A percentile compares a stretch with the other conserved stretches of the same genome.
Conservation (phyloP, 2,329 filamentous ascomycete species). For the Hymenoscyphus salicellus region DNA sequence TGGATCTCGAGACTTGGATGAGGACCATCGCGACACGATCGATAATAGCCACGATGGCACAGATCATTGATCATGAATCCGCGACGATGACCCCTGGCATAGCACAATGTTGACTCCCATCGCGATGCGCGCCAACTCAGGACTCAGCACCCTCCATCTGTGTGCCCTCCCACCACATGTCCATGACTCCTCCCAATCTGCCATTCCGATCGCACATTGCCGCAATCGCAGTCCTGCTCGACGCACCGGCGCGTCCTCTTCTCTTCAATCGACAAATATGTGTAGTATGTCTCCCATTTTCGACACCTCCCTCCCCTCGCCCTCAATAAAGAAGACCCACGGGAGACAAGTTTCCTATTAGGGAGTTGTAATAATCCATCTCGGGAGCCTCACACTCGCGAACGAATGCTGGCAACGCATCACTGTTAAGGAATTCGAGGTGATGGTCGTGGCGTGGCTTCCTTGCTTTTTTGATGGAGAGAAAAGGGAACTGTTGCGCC, state of each 20-base stretch:
- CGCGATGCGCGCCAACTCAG: background rate
- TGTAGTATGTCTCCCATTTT: slow-evolving; percentile 60
- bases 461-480: slow-evolving; percentile 59
- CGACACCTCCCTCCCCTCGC: slow-evolving; percentile 69
- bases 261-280: background rate
- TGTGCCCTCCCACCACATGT: background rate
- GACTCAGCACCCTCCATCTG: background rate
- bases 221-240: no score
- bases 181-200: background rate
- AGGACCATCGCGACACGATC: background rate
- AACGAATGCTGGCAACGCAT: slow-evolving; percentile 64
- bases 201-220: no score
- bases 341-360: slow-evolving; percentile 69
- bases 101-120: background rate
- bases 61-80: background rate
- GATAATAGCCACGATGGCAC: background rate
- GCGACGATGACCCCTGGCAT: background rate
- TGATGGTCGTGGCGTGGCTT: slow-evolving; percentile 68
- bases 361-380: slow-evolving; percentile 49
- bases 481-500: slow-evolving; percentile 34
- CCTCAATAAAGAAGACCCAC: slow-evolving; percentile 68
- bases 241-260: no score
- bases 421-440: slow-evolving; percentile 55
- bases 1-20: background rate
- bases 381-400: slow-evolving; percentile 59